phyloP scores from a whole-genome alignment of 2,329 filamentous ascomycete species.

The Monilinia laxa region DNA sequence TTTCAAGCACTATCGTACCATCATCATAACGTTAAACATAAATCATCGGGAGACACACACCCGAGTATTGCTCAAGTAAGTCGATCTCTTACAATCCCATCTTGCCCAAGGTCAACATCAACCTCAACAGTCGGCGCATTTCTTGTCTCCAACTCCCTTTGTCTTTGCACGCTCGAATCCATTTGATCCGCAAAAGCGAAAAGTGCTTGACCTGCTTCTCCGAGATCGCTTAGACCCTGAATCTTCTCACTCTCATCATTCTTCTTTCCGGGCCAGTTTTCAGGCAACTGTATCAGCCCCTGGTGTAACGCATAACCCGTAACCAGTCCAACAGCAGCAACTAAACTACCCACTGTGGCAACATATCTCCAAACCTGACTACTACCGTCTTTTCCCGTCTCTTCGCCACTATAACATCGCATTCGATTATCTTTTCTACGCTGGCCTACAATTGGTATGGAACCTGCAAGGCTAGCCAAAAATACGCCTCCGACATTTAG shows the following conservation, averaged over 20 bases:
- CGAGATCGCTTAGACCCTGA: conserved; percentile 30
- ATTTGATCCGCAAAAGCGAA: conserved; percentile 32
- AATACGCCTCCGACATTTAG: conserved; percentile 36
- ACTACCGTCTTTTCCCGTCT: conserved; percentile 29
- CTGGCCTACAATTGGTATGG: conserved; percentile 36
- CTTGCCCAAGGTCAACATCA: conserved; percentile 27
- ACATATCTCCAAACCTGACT: conserved; percentile 32
- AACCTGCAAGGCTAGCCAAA: conserved; percentile 35
- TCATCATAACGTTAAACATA: not conserved
- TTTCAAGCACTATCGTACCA: not conserved
- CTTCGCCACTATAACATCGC: conserved; percentile 32
- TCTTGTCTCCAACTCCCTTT: conserved; percentile 24
- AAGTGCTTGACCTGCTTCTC: conserved; percentile 37
- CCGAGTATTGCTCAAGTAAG: not conserved
- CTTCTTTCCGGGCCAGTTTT: conserved; percentile 22
- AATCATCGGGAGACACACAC: not conserved
- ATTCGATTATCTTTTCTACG: conserved; percentile 35
- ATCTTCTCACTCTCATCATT: conserved; percentile 17
- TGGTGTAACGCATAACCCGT: conserved; percentile 40
- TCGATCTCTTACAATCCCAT: not conserved
- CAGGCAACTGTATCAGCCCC: conserved; percentile 36
- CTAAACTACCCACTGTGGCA: conserved; percentile 33
- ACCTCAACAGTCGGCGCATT: conserved; percentile 31
- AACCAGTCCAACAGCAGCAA: conserved; percentile 37
- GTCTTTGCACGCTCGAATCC: conserved; percentile 28